Percentiles rank a stretch among this genome's conserved stretches.
These are phyloP conservation scores for Neofusicoccum kwambonambiense DNA, from an alignment of 2,329 filamentous ascomycete genomes.

Conservation along the genomic window DNA sequence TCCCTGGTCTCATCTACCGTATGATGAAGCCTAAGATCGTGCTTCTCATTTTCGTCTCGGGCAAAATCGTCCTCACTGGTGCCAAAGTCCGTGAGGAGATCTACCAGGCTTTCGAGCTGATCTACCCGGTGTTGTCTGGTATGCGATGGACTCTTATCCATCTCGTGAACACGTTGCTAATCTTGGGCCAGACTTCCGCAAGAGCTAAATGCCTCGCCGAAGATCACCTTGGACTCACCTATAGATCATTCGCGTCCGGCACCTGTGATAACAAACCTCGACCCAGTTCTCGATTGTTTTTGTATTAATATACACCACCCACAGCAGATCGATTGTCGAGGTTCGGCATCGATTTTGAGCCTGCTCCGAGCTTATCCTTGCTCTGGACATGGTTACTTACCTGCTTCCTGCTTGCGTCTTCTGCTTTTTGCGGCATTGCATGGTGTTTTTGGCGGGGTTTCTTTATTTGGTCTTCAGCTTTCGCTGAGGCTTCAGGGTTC, in stretches of 20 bases:
- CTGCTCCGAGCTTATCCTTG: background rate
- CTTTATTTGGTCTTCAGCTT: slow-evolving; percentile 1
- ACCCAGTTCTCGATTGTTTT: background rate
- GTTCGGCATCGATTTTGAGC: background rate
- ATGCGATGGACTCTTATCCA: slow-evolving; percentile 31
- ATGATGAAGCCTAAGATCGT: slow-evolving; percentile 99
- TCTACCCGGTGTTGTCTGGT: slow-evolving; percentile 93
- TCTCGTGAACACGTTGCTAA: slow-evolving; percentile 24
- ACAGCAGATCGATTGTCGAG: background rate
- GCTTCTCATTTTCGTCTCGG: slow-evolving; percentile 93
- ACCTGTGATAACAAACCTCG: slow-evolving; percentile 6
- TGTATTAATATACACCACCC: slow-evolving; percentile 12
- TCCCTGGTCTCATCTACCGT: slow-evolving; percentile 98
- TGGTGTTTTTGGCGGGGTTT: slow-evolving; percentile 18
- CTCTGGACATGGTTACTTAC: background rate
- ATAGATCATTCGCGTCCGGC: slow-evolving; percentile 8
- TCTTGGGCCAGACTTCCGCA: slow-evolving; percentile 22
- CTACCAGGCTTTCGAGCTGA: slow-evolving; percentile 53
- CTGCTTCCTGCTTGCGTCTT: slow-evolving; percentile 15
- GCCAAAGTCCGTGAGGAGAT: slow-evolving; percentile 98
- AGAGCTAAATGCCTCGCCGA: slow-evolving; percentile 15
- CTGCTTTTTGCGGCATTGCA: slow-evolving; percentile 20
- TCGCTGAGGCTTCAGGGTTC: slow-evolving; percentile 6
- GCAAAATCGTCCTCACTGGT: slow-evolving; percentile 96
- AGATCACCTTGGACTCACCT: background rate